phyloP scores from a whole-genome alignment of 2,329 filamentous ascomycete species.

The Aurifilum marmelostoma region DNA sequence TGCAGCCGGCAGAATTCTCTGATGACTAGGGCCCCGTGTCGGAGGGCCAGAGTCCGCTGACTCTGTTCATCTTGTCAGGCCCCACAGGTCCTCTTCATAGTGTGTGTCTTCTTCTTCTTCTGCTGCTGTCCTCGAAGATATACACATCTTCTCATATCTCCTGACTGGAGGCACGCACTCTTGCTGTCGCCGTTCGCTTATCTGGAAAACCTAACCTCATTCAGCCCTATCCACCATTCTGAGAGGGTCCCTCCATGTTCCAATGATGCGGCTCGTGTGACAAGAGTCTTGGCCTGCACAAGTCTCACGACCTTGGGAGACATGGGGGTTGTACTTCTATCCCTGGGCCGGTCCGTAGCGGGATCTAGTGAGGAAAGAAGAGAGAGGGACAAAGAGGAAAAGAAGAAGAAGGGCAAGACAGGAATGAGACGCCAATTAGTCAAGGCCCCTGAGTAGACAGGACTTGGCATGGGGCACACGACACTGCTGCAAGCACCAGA shows the following conservation, averaged over 20 bases:
- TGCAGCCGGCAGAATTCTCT: not conserved
- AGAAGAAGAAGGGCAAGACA: not conserved
- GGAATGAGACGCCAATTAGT: too few species aligned
- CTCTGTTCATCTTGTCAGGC: not conserved
- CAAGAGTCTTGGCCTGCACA: slow-evolving; percentile 2
- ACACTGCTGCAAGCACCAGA: not conserved
- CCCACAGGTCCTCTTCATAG: not conserved
- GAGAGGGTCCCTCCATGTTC: not conserved
- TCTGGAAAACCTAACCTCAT: not conserved
- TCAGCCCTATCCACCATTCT: not conserved
- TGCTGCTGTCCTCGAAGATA: too few species aligned
- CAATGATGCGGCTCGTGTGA: not conserved
- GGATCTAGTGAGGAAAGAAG: not conserved
- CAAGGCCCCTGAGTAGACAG: too few species aligned
- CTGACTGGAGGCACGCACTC: too few species aligned
- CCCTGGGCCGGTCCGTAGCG: not conserved
- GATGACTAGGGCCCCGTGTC: not conserved
- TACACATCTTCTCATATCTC: too few species aligned
- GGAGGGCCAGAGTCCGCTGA: not conserved
- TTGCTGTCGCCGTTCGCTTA: not conserved
- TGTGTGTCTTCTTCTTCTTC: not conserved
- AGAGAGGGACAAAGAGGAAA: not conserved
- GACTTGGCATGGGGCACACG: not conserved
- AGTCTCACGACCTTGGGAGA: not conserved
- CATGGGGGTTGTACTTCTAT: not conserved